Base-by-base conservation (phyloP, 257 asterid species). In the Pogostemon cablin region DNA sequence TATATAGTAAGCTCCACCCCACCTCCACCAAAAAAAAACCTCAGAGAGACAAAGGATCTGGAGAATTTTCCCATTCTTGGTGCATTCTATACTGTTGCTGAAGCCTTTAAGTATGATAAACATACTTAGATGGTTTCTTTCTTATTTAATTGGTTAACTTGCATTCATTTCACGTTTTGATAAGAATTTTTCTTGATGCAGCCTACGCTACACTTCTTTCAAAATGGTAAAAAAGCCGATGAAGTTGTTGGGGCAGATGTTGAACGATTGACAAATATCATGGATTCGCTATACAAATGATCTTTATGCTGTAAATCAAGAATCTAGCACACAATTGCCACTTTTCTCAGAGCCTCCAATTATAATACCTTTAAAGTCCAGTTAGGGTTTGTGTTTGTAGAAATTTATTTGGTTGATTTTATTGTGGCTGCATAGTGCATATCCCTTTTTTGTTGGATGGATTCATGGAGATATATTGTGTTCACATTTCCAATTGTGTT, bases 201-300 rank as follows among this genome's bases (percentile, higher is more conserved):
- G 99, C 99, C 98, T 52, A 95, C 99, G 1, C 71, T 95, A 43
- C 96, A 84, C 83, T 89, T 95, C 85, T 95, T 84, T 84, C 91
- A 88, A 71, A 81, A 88, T 75, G 99, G 99, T 62, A 84, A 89
- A 69, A 88, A 84, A 73, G 90, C 90, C 0, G 79, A 81, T 2
- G 92, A 84, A 83, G 89, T 95, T 39, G 63, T 91, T 5, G 98
- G 99, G 53, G 96, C 97, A 17, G 96, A 95, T 68, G 86, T 84
- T 62, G 84, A 89, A 57, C 86, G 74, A 65, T 68, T 95, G 88
- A 91, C 78, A 63, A 91, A 88, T 9, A 88, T 89, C 20, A 86
- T 91, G 99, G 93, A 89, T 78, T 17, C 82, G 39, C 88, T 89
- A 54, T 95, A 89, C 82, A 79, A 89, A 76, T 91, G 63, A 59